These are phyloP conservation scores for Ambrosia artemisiifolia DNA, from an alignment of 129 eudicot species.

Conservation along the genomic window DNA sequence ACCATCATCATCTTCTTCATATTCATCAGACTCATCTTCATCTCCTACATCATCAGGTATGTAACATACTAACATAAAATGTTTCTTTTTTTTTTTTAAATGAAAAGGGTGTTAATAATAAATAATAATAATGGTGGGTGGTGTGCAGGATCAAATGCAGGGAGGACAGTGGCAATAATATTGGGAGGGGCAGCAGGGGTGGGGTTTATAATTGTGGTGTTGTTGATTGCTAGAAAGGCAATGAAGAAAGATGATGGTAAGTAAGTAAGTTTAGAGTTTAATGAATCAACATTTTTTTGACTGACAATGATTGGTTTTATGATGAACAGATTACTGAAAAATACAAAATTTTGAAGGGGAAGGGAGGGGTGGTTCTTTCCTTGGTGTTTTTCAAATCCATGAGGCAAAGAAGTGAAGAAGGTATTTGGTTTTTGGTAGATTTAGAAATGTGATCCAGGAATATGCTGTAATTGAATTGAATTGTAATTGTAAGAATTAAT, in stretches of 20 bases:
- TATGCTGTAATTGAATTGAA: background rate
- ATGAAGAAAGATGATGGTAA: slow-evolving; percentile 94
- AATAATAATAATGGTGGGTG: background rate
- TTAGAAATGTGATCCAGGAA: background rate
- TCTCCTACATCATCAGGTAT: slow-evolving; percentile 60
- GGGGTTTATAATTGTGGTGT: slow-evolving; percentile 68
- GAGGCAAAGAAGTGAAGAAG: slow-evolving; percentile 12
- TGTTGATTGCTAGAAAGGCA: slow-evolving; percentile 67
- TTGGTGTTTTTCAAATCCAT: slow-evolving; percentile 29
- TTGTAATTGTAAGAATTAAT: background rate
- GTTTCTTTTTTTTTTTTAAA: no score
- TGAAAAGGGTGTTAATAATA: background rate
- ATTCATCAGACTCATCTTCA: slow-evolving; percentile 25
- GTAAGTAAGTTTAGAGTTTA: no score
- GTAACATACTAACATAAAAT: no score
- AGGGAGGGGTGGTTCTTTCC: slow-evolving; percentile 15
- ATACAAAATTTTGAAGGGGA: slow-evolving; percentile 40
- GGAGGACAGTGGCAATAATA: slow-evolving; percentile 93
- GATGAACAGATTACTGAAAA: slow-evolving; percentile 57
- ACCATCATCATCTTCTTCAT: slow-evolving; percentile 34
- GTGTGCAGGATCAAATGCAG: slow-evolving; percentile 57
- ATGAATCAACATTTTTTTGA: no score
- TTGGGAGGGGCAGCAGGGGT: slow-evolving; percentile 96
- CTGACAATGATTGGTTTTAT: background rate
- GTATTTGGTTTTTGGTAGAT: slow-evolving; percentile 6